A percentile compares a stretch with the other conserved stretches of the same genome.
Conservation (phyloP, 768 basidiomycete genomes). For the Lactarius deliciosus region DNA sequence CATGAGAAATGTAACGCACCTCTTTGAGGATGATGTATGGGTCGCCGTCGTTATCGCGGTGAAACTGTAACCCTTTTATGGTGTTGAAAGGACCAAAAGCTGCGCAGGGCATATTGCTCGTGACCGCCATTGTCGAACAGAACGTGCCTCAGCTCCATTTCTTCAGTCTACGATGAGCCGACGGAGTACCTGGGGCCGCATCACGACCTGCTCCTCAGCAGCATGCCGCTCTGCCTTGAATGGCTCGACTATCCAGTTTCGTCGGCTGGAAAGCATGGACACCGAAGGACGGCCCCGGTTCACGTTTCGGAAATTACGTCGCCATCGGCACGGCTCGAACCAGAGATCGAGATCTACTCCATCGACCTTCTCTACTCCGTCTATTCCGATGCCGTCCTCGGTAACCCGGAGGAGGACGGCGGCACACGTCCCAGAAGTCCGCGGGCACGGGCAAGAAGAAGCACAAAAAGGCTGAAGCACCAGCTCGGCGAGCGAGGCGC, state of each 20-base stretch:
- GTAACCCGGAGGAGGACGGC: constrained; percentile 82
- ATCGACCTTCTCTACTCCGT: constrained; percentile 90
- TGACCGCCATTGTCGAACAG: constrained; percentile 93
- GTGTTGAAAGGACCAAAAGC: too few relatives aligned
- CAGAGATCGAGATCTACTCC: constrained; percentile 99
- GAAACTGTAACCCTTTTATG: too few relatives aligned
- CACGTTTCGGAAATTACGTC: constrained; percentile 77
- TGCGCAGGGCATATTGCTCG: too few relatives aligned
- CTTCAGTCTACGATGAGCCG: constrained; percentile 91
- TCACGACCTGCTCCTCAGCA: constrained; percentile 96
- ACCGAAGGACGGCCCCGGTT: constrained; percentile 27
- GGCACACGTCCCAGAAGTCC: constrained; percentile 72
- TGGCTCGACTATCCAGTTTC: constrained; percentile 95
- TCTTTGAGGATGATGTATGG: too few relatives aligned
- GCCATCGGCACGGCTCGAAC: constrained; percentile 97
- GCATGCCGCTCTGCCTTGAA: constrained; percentile 97
- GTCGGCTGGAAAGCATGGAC: constrained; percentile 40
- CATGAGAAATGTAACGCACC: too few relatives aligned
- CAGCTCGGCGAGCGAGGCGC: constrained; percentile 56
- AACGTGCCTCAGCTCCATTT: constrained; percentile 95
- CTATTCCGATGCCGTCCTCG: constrained; percentile 90
- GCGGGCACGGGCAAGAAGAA: constrained; percentile 97
- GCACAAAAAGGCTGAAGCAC: constrained; percentile 78
- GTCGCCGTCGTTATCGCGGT: too few relatives aligned
- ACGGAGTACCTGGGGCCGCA: constrained; percentile 93